A percentile compares a stretch with the other conserved stretches of the same genome.
These are phyloP conservation scores for Pleurotus sapidus DNA, from an alignment of 768 basidiomycete genomes.

Conservation along the genomic window DNA sequence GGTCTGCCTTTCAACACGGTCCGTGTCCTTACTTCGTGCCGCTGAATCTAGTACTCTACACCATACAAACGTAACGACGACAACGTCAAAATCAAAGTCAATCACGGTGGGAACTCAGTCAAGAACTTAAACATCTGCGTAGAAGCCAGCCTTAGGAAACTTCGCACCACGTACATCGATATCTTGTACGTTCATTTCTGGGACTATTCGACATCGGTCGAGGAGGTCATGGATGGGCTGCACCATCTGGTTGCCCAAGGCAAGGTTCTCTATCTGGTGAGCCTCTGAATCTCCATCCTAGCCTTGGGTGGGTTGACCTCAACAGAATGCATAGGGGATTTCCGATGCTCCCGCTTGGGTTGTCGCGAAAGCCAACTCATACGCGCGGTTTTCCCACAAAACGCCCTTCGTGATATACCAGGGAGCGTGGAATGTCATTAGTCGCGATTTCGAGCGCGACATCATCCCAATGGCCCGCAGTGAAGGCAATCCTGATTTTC, in stretches of 20 bases:
- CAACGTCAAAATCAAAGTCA: constrained; percentile 26
- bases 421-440: constrained; percentile 41
- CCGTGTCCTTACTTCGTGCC: not conserved
- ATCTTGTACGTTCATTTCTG: constrained; percentile 55
- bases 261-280: constrained; percentile 40
- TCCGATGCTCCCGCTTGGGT: constrained; percentile 48
- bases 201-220: constrained; percentile 43
- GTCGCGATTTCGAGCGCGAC: constrained; percentile 50
- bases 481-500: constrained; percentile 29
- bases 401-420: constrained; percentile 56
- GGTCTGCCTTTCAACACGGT: not conserved
- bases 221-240: constrained; percentile 45
- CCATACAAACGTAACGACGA: constrained; percentile 24
- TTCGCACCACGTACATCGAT: constrained; percentile 33
- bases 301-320: not conserved
- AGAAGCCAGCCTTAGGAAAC: constrained; percentile 41
- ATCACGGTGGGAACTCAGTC: constrained; percentile 45
- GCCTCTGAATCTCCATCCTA: not conserved
- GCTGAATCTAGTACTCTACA: constrained; percentile 23
- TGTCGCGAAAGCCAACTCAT: constrained; percentile 46
- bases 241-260: constrained; percentile 39
- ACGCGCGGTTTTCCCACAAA: constrained; percentile 43
- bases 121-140: constrained; percentile 41
- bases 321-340: constrained; percentile 25
- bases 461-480: constrained; percentile 45